Conservation (phyloP, 1,284 basidiomycete genomes). For the Ustilago loliicola region DNA sequence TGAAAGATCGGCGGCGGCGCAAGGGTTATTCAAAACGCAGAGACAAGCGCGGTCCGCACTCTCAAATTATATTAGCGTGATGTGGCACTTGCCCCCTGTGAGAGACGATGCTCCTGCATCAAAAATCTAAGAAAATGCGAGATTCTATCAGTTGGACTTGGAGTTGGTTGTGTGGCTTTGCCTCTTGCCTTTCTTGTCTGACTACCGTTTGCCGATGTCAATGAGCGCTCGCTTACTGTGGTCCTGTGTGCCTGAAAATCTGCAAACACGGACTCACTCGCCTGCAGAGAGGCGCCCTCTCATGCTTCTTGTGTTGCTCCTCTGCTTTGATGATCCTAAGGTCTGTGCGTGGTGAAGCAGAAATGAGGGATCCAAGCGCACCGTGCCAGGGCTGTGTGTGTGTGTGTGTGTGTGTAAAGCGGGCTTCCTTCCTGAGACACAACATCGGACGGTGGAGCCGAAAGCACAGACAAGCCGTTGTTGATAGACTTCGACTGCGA, state of each 20-base stretch:
- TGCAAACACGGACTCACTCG: constrained; percentile 6
- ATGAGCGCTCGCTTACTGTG: neutral
- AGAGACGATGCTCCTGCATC: no score
- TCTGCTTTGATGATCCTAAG: neutral
- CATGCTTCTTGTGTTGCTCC: neutral
- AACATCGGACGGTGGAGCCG: neutral
- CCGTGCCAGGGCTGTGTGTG: neutral
- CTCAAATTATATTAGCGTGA: neutral
- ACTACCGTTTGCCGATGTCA: neutral
- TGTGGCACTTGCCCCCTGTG: no score
- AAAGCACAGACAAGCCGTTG: neutral
- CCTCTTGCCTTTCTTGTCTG: neutral
- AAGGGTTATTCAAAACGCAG: neutral
- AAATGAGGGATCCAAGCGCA: neutral
- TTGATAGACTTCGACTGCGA: no score
- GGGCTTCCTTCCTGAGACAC: neutral
- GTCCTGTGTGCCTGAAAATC: constrained; percentile 14
- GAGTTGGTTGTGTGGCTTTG: neutral
- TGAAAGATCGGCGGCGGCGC: neutral
- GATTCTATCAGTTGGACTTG: neutral
- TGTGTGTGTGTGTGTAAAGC: no score
- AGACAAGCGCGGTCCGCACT: neutral
- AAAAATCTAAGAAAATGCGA: no score
- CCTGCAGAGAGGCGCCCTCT: constrained; percentile 1
- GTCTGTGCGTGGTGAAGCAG: neutral